Percentiles rank a stretch among this genome's conserved stretches.
phyloP scores from a whole-genome alignment of 331 rosid genomes.

The Spiraea crenata region DNA sequence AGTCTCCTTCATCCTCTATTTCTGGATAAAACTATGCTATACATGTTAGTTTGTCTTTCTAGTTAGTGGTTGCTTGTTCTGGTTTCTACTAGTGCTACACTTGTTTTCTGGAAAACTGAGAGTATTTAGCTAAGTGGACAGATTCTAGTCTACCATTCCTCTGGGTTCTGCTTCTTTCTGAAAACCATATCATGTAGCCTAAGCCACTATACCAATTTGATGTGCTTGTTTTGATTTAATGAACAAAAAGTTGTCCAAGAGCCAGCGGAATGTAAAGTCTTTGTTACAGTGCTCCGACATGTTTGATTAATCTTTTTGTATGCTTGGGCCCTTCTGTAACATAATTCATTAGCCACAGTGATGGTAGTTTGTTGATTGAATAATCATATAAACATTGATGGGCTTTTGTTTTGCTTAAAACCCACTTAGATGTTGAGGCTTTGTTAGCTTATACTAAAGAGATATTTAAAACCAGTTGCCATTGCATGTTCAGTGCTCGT shows the following conservation, averaged over 20 bases:
- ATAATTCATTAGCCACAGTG: background rate
- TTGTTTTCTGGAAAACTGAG: too few species aligned
- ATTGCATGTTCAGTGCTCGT: background rate
- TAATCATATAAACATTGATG: background rate
- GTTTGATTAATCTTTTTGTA: background rate
- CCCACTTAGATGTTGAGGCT: background rate
- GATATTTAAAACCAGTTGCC: background rate
- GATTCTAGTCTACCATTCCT: too few species aligned
- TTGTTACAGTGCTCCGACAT: too few species aligned
- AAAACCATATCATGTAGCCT: background rate
- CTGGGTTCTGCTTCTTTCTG: background rate
- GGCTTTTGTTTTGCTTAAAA: background rate
- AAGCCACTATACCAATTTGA: background rate
- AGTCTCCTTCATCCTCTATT: background rate
- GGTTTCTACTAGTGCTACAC: too few species aligned
- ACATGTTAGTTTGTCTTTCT: too few species aligned
- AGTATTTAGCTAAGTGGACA: too few species aligned
- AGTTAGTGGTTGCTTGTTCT: too few species aligned
- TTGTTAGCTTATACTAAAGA: slow-evolving; percentile 2
- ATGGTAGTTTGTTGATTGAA: background rate
- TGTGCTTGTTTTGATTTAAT: background rate
- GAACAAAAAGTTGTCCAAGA: background rate
- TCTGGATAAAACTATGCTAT: background rate
- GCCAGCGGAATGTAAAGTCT: too few species aligned
- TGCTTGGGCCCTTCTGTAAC: background rate